Base-by-base conservation (phyloP, 129 eudicot genomes). In the Chrysanthemum makinoi region DNA sequence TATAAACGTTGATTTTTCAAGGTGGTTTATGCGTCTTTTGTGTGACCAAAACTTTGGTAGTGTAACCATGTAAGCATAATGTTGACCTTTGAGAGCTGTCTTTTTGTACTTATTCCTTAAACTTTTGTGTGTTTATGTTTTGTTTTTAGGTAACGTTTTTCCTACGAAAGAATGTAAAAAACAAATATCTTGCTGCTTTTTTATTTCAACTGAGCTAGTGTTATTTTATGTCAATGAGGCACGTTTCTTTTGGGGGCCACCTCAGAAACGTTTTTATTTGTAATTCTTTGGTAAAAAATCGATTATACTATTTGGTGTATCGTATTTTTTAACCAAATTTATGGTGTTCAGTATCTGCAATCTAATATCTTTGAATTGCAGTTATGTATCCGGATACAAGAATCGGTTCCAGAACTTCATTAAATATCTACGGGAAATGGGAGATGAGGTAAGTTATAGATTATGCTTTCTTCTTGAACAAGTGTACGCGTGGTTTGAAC, bases 361-460 rank as follows among this genome's bases (percentile, higher is more conserved):
- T 58, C 12, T 82, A 52, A 52, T 60, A 30, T 20, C 8, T n/a
- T 30, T 77, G 66, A 76, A 75, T 63, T 87, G 85, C 89, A 93
- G 98, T 16, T 93, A 93, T 50, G 95, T 93, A 43, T 93, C 98
- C 28, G 98, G 98, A 77, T 93, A 93, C 69, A 93, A 93, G 70
- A 93, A 93, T 69, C 79, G 98, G 72, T 93, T 93, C 84, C 98
- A 93, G 79, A 93, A 93, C 81, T 93, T 93, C 74, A 93, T 93
- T 68, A 93, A 68, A 79, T 87, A 93, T 79, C 86, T 93, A 7
- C 88, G 98, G 0, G 98, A 93, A 84, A 93, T 93, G 98, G 98
- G 98, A 20, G 98, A 93, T 59, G 98, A 93, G 98, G 98, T 93
- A 86, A 72, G 26, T 74, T 62, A 10, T 19, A 47, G 74, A 76